Percentiles rank a stretch among this genome's conserved stretches.
Evolutionary conservation across 306 rosid genomes (phyloP).

Genomic region (Inga oerstediana): DNA sequence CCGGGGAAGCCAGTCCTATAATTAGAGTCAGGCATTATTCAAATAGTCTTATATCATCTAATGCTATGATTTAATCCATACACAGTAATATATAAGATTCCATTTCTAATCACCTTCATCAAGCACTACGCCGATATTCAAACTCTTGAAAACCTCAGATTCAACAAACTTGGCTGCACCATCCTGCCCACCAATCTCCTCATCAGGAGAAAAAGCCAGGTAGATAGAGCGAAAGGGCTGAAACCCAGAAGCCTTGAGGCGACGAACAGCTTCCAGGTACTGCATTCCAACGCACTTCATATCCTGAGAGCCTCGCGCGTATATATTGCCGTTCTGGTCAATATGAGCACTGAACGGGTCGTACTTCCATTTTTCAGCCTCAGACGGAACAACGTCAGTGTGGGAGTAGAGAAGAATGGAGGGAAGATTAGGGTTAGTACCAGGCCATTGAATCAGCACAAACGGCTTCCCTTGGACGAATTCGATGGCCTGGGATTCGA

Average conservation of each 20-base stretch:
- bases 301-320: conserved; percentile 89
- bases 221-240: conserved; percentile 58
- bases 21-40: too few relatives aligned
- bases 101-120: conserved; percentile 65
- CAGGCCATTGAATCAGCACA: conserved; percentile 78
- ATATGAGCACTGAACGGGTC: conserved; percentile 72
- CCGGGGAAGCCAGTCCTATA: conserved; percentile 72
- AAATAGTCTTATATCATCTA: neutral
- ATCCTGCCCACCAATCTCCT: conserved; percentile 83
- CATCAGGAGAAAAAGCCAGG: conserved; percentile 81
- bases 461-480: conserved; percentile 68
- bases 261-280: conserved; percentile 84
- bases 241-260: conserved; percentile 54
- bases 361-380: conserved; percentile 72
- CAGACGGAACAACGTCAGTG: conserved; percentile 84
- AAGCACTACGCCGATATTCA: conserved; percentile 80
- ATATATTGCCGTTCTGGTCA: conserved; percentile 53
- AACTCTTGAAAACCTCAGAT: conserved; percentile 51
- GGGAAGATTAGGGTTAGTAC: conserved; percentile 65
- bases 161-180: conserved; percentile 65
- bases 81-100: neutral
- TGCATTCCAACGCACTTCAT: conserved; percentile 97
- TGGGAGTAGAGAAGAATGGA: conserved; percentile 86
- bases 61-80: neutral
- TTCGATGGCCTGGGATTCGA: conserved; percentile 64